Conservation (phyloP, 2,329 filamentous ascomycete genomes). For the Aureobasidium zeae region DNA sequence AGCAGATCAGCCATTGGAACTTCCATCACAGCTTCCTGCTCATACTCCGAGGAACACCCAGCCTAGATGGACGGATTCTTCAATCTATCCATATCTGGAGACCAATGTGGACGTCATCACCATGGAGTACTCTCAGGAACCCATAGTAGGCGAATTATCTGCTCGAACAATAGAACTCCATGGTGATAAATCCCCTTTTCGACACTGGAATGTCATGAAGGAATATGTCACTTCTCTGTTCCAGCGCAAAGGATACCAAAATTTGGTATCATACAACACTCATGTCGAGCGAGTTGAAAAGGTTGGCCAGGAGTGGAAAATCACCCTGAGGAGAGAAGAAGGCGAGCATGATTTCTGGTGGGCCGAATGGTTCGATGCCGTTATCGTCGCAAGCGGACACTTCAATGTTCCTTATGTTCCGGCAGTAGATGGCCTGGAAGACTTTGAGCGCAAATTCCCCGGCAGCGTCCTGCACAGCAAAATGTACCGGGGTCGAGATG, state of each 20-base stretch:
- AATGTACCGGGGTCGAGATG: constrained; percentile 41
- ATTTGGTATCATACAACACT: constrained; percentile 47
- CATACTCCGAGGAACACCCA: constrained; percentile 34
- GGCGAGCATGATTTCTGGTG: constrained; percentile 40
- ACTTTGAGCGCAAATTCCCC: constrained; percentile 38
- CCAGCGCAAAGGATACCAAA: constrained; percentile 44
- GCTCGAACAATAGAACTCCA: constrained; percentile 40
- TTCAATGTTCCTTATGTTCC: constrained; percentile 52
- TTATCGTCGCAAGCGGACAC: constrained; percentile 53
- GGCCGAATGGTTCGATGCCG: constrained; percentile 50
- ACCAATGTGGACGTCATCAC: constrained; percentile 52
- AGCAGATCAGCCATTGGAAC: constrained; percentile 41
- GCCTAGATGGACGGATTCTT: constrained; percentile 48
- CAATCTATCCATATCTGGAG: constrained; percentile 54
- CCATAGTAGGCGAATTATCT: constrained; percentile 39
- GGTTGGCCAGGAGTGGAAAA: constrained; percentile 21
- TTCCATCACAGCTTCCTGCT: constrained; percentile 43
- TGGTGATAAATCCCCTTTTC: constrained; percentile 51
- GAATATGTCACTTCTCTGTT: constrained; percentile 47
- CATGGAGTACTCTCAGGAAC: constrained; percentile 53
- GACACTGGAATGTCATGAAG: constrained; percentile 50
- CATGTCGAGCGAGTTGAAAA: constrained; percentile 53
- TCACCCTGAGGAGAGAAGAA: constrained; percentile 27
- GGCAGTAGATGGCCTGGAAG: constrained; percentile 40
- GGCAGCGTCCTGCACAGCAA: constrained; percentile 49